phyloP scores from a whole-genome alignment of 169 alveolate species.

The Plasmodium gaboni region DNA sequence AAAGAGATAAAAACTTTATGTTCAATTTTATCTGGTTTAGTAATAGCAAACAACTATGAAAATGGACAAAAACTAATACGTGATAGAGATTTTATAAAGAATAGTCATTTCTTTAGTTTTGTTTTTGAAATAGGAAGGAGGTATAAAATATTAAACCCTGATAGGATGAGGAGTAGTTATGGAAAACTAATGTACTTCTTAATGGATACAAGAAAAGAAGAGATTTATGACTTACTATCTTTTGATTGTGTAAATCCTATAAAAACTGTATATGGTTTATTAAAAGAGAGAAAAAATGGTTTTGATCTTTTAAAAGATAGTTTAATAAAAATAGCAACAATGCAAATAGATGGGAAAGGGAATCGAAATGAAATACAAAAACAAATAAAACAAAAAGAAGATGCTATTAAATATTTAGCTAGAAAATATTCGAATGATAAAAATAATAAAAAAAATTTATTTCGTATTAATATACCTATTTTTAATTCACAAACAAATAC shows the following conservation, averaged over 20 bases:
- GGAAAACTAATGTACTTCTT: slow-evolving; percentile 92
- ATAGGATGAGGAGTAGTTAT: slow-evolving; percentile 90
- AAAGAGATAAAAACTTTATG: slow-evolving; percentile 90
- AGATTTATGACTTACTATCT: slow-evolving; percentile 87
- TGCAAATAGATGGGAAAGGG: slow-evolving; percentile 79
- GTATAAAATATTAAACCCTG: slow-evolving; percentile 94
- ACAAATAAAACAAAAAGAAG: slow-evolving; percentile 87
- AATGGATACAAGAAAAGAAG: slow-evolving; percentile 92
- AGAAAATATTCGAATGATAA: slow-evolving; percentile 77
- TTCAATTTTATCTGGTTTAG: slow-evolving; percentile 92
- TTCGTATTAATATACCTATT: slow-evolving; percentile 75
- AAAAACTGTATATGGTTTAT: slow-evolving; percentile 88
- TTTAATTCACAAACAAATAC: slow-evolving; percentile 78
- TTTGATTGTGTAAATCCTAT: slow-evolving; percentile 89
- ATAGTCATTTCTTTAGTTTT: slow-evolving; percentile 87
- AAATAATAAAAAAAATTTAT: slow-evolving; percentile 72
- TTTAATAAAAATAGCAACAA: slow-evolving; percentile 88
- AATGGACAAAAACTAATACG: slow-evolving; percentile 90
- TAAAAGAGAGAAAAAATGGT: slow-evolving; percentile 87
- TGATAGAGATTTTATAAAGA: slow-evolving; percentile 87
- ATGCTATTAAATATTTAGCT: slow-evolving; percentile 80
- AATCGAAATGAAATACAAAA: slow-evolving; percentile 81
- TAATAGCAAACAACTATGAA: slow-evolving; percentile 92
- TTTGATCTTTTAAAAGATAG: slow-evolving; percentile 89
- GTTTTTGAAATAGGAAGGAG: slow-evolving; percentile 93